Percentiles rank a stretch among this genome's conserved stretches.
Conservation (phyloP, 1,139 yeast genomes). For the Kodamaea plutei region DNA sequence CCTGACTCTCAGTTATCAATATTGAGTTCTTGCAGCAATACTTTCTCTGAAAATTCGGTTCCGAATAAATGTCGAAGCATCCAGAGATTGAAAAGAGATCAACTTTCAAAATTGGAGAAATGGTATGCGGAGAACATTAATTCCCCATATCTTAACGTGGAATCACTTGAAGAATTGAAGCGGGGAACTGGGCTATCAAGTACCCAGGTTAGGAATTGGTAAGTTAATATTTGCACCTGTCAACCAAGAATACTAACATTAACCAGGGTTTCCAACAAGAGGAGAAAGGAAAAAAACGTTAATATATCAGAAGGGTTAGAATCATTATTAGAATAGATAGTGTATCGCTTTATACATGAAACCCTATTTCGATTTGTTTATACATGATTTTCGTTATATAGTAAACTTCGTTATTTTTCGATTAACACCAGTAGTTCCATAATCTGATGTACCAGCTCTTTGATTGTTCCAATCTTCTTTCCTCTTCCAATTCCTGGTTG, state of each 20-base stretch:
- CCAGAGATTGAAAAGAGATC: slow-evolving; percentile 1
- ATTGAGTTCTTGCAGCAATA: neutral
- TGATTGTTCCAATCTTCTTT: slow-evolving; percentile 9
- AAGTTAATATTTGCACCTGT: slow-evolving; percentile 1
- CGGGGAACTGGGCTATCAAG: slow-evolving; percentile 1
- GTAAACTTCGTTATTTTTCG: too few species aligned
- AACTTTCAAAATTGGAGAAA: neutral
- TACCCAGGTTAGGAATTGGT: slow-evolving; percentile 4
- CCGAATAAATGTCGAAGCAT: neutral
- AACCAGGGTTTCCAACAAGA: slow-evolving; percentile 4
- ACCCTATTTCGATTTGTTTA: too few species aligned
- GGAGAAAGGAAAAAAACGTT: slow-evolving; percentile 3
- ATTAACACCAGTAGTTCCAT: slow-evolving; percentile 17
- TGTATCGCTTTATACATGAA: neutral
- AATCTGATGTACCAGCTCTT: slow-evolving; percentile 16
- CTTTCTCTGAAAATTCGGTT: neutral
- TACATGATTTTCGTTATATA: too few species aligned
- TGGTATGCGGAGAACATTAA: slow-evolving; percentile 1
- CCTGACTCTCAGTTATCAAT: neutral
- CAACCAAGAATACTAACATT: slow-evolving; percentile 1
- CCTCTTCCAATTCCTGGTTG: slow-evolving; percentile 22
- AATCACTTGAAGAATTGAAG: neutral
- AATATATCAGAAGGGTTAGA: slow-evolving; percentile 2
- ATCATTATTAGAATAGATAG: neutral
- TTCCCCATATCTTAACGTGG: slow-evolving; percentile 2